phyloP scores from a whole-genome alignment of 345 rosid genomes.

The Gossypium bickii region DNA sequence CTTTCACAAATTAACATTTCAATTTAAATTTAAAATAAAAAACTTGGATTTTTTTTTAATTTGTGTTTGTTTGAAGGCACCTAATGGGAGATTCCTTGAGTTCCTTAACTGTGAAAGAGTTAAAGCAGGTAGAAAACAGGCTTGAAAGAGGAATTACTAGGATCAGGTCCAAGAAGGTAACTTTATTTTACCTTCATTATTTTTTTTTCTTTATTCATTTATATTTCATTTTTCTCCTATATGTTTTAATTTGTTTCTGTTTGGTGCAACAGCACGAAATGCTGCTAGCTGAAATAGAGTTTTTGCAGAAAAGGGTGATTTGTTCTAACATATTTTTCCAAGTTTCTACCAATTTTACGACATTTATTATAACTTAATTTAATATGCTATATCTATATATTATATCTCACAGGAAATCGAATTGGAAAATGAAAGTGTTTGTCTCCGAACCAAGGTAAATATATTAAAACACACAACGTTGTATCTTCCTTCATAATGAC shows the following conservation, averaged over 20 bases:
- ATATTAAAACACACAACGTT: neutral
- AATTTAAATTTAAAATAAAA: neutral
- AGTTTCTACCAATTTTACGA: neutral
- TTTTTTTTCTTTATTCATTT: neutral
- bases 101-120: slow-evolving; percentile 75
- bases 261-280: slow-evolving; percentile 69
- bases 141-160: slow-evolving; percentile 91
- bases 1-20: neutral
- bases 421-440: slow-evolving; percentile 79
- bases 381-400: neutral
- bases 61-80: slow-evolving; percentile 29
- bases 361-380: neutral
- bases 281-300: slow-evolving; percentile 91
- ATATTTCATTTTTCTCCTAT: too few species aligned
- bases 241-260: neutral
- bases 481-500: neutral
- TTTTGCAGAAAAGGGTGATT: slow-evolving; percentile 77
- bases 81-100: slow-evolving; percentile 81
- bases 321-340: neutral
- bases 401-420: slow-evolving; percentile 59
- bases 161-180: slow-evolving; percentile 96
- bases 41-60: neutral
- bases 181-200: neutral
- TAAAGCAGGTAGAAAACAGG: slow-evolving; percentile 90
- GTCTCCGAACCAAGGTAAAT: slow-evolving; percentile 72